Base-by-base conservation (phyloP, 768 basidiomycete species). In the Cystofilobasidium capitatum region DNA sequence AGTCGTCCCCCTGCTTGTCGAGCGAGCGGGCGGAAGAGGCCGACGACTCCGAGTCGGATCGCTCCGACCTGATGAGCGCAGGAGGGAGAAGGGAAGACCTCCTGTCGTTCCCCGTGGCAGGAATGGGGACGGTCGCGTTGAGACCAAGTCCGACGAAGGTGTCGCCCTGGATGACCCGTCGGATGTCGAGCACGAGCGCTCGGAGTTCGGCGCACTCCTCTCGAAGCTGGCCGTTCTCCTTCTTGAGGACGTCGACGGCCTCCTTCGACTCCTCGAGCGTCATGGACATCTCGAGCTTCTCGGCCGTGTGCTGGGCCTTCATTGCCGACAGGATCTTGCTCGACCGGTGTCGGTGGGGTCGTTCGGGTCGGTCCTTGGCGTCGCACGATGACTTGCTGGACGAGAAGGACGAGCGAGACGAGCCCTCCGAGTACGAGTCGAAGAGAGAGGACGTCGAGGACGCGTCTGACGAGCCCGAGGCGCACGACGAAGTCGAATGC, bases 351-450 rank as follows among this genome's bases (percentile, higher is more conserved):
- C 47, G 47, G 24, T 49, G 47, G n/a, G 47, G 47, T 6, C 47
- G 47, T 3, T 24, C 47, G 47, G 47, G 47, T 14, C 29, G n/a
- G 9, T 20, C 20, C n/a, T 49, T 8, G 22, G n/a, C n/a, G 47
- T 26, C 47, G 10, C n/a, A 49, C n/a, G 47, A 49, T 10, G 47
- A 49, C 47, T n/a, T n/a, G 24, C 22, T 14, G 22, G 47, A 49
- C 47, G 47, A 49, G 47, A 49, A 49, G 47, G 47, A 49, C 47
- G 47, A 49, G n/a, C 47, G 47, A 4, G 47, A 49, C n/a, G 47
- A 49, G 47, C 47, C 47, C 22, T n/a, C 47, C 22, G 47, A 49
- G 47, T 49, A 49, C 20, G 47, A 49, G 47, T 49, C 47, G 20
- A 49, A 49, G 6, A 49, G 47, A 8, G 47, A 49, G n/a, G 47